These are phyloP conservation scores for Tulasnella sp. DNA, from an alignment of 768 basidiomycete species.

Conservation along the genomic window DNA sequence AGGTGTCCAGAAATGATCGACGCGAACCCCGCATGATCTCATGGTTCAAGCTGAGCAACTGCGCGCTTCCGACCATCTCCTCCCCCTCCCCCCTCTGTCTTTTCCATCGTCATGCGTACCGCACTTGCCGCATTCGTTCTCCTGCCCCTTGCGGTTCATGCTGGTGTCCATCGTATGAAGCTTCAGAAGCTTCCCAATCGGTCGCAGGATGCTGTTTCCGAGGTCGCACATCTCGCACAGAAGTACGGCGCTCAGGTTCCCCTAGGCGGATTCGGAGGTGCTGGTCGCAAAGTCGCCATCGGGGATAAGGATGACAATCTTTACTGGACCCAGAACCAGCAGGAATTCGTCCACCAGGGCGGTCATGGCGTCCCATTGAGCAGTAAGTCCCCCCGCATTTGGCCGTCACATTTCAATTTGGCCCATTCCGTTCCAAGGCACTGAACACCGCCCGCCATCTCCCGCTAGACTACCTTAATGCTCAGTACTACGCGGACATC, in stretches of 20 bases:
- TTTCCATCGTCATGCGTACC: conserved; percentile 32
- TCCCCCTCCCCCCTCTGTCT: conserved; percentile 25
- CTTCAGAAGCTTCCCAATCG: conserved; percentile 76
- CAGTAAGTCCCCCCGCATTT: conserved; percentile 60
- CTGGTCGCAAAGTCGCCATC: conserved; percentile 59
- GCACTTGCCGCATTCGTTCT: conserved; percentile 36
- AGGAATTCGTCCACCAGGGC: conserved; percentile 59
- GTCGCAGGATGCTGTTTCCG: conserved; percentile 60
- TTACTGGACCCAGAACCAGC: conserved; percentile 74
- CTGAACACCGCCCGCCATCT: conserved; percentile 31
- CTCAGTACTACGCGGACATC: conserved; percentile 96
- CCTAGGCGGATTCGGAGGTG: conserved; percentile 72
- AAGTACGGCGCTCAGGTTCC: conserved; percentile 83
- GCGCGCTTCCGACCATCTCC: background rate
- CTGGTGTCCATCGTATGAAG: conserved; percentile 79
- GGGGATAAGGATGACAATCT: conserved; percentile 58
- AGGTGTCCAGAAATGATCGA: background rate
- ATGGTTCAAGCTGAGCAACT: background rate
- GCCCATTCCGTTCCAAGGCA: background rate
- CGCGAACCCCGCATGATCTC: conserved; percentile 8
- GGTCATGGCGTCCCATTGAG: conserved; percentile 88
- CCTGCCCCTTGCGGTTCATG: conserved; percentile 52
- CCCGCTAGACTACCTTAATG: conserved; percentile 89
- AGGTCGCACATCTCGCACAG: conserved; percentile 77
- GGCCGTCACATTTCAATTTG: background rate